These are phyloP conservation scores for Thielaviopsis musarum DNA, from an alignment of 2,329 filamentous ascomycete genomes.

Conservation along the genomic window DNA sequence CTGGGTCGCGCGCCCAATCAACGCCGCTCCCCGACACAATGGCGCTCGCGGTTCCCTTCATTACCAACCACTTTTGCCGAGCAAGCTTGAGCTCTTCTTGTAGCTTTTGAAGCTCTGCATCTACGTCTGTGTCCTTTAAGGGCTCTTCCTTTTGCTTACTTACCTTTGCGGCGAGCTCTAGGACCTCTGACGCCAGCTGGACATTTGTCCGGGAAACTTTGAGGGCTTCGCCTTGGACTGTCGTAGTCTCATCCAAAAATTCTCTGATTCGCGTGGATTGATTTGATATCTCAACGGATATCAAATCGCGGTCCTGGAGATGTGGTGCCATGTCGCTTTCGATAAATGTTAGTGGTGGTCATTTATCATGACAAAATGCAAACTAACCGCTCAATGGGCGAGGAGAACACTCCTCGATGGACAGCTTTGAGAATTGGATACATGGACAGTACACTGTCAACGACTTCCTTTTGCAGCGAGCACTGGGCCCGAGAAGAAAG, in stretches of 20 bases:
- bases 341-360: not conserved
- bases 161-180: slow-evolving; percentile 43
- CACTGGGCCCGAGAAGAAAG: slow-evolving; percentile 55
- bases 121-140: slow-evolving; percentile 34
- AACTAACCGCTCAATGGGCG: slow-evolving; percentile 49
- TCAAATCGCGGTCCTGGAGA: slow-evolving; percentile 48
- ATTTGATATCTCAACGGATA: slow-evolving; percentile 46
- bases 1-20: slow-evolving; percentile 59
- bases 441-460: slow-evolving; percentile 51
- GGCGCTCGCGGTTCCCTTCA: slow-evolving; percentile 65
- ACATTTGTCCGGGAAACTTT: slow-evolving; percentile 42
- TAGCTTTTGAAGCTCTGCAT: slow-evolving; percentile 38
- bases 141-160: slow-evolving; percentile 35
- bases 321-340: slow-evolving; percentile 48
- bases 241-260: slow-evolving; percentile 34
- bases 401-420: slow-evolving; percentile 47
- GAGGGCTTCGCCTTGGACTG: slow-evolving; percentile 41
- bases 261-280: slow-evolving; percentile 36
- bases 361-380: not conserved
- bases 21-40: slow-evolving; percentile 67
- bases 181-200: slow-evolving; percentile 42
- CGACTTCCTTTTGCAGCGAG: slow-evolving; percentile 50
- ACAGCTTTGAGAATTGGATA: slow-evolving; percentile 66
- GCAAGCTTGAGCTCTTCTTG: slow-evolving; percentile 44
- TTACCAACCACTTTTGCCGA: slow-evolving; percentile 51